Conservation (phyloP, 2,329 filamentous ascomycete genomes). For the Sporothrix euskadiensis region DNA sequence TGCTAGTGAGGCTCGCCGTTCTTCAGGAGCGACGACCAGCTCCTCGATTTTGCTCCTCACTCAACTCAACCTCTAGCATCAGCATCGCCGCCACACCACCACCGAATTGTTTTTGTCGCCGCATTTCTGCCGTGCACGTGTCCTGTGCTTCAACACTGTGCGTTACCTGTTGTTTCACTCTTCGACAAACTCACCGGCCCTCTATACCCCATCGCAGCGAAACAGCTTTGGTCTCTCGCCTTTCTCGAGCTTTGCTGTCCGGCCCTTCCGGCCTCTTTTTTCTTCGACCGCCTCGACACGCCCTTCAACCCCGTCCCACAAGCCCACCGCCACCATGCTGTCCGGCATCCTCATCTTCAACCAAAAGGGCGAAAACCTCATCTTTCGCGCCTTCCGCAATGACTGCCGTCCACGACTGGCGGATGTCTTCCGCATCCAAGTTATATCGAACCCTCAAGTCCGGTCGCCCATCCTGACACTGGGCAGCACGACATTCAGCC, state of each 20-base stretch:
- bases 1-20: not conserved
- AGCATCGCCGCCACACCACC: not conserved
- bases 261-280: conserved; percentile 17
- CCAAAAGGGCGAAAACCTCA: conserved; percentile 99
- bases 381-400: conserved; percentile 97
- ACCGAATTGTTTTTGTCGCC: not conserved
- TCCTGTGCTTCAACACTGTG: not conserved
- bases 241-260: not conserved
- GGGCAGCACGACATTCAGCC: conserved; percentile 96
- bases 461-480: conserved; percentile 96
- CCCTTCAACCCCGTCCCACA: not conserved
- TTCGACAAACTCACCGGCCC: not conserved
- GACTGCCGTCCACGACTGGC: conserved; percentile 96
- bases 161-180: not conserved
- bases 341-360: conserved; percentile 98
- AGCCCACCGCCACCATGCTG: conserved; percentile 62
- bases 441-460: conserved; percentile 97
- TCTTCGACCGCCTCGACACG: not conserved
- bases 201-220: not conserved
- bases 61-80: not conserved
- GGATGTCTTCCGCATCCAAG: conserved; percentile 98
- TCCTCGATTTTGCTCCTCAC: not conserved
- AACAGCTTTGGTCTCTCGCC: not conserved
- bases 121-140: not conserved
- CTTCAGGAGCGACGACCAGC: conserved; percentile 10